Evolutionary conservation across 345 rosid genomes (phyloP), one percentile per base, ranked within the genome.

Genomic region (Sapria himalayana): DNA sequence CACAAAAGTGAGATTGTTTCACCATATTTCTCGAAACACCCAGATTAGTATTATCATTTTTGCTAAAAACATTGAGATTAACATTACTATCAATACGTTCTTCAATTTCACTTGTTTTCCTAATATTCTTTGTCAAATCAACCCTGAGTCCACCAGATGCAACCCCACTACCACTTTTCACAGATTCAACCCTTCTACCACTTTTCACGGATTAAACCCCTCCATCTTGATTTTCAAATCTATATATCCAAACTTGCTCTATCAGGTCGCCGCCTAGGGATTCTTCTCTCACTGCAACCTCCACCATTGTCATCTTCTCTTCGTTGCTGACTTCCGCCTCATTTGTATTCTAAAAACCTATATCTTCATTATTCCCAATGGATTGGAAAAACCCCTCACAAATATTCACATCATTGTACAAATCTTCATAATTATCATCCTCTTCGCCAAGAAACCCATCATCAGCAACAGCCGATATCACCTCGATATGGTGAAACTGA

Each of bases 401-500:
- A 3, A 81, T 79, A 49, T 81, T 81, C 20, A 81, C 94, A 39
- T 81, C 85, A 37, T 70, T 78, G 38, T 81, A 78, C 13, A 78
- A 60, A 61, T 81, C 91, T 44, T 81, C 82, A 9, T 72, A 81
- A 41, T 81, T 89, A 14, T 77, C 94, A 4, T 78, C 94, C 22
- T 68, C 61, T 32, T 54, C 78, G 22, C 62, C 81, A 11, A 75
- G 36, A 36, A 81, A 67, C 1, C 66, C 78, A 1, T 73, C 93
- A 13, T 81, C 89, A 0, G 78, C 69, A 17, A 76, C 73, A 11
- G 85, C 85, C 5, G 81, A 67, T 32, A 76, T 76, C 40, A 71
- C 75, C 48, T 70, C 81, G 59, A 67, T 67, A 3, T 67, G 66
- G 53, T 70, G 78, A 54, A 72, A 72, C 35, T 73, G 81, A 52